Evolutionary conservation across 2,329 filamentous ascomycete species (phyloP), one percentile per base, ranked within the genome.

Genomic region (Exophiala spinifera): DNA sequence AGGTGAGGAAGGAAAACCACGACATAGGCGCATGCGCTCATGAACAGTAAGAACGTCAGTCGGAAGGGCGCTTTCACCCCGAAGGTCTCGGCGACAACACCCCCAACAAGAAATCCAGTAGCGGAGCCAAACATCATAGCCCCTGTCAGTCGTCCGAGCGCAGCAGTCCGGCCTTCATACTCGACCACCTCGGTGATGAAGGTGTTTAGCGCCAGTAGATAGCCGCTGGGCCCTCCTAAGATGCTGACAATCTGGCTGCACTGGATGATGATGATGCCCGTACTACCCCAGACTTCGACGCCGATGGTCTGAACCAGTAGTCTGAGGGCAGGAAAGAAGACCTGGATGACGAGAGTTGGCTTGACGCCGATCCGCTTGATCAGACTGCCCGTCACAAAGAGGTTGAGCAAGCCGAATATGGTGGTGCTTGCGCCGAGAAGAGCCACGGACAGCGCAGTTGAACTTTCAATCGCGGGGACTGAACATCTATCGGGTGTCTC

Each of bases 221-320:
- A 89, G 0, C 86, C 86, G 0, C 80, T 80, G 0, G 86, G 86
- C 0, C 86, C 86, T 0, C 86, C 86, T 2, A 89, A 60, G 14
- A 88, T 74, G 0, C 84, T 87, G 50, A 89, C 84, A 14, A 85
- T 70, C 70, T 89, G 86, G 0, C 81, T 85, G 21, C 71, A 70
- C 67, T 89, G 86, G 25, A 89, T 80, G 23, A 88, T 84, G 13
- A 82, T 70, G 62, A 89, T 87, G n/a, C 86, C 86, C 0, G 72
- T 60, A 1, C 72, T 72, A n/a, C 81, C 81, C 1, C 86, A 85
- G 0, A 80, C 73, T 23, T 80, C 69, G 10, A 89, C 84, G 3
- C 83, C 86, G 21, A 87, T 58, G 51, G 85, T 83, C 65, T 89
- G 86, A 0, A 83, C 74, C 0, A 77, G 71, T 1, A 88, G 78